Evolutionary conservation across 2,329 filamentous ascomycete species (phyloP), one percentile per base, ranked within the genome.

Genomic region (Sporothrix pallida): DNA sequence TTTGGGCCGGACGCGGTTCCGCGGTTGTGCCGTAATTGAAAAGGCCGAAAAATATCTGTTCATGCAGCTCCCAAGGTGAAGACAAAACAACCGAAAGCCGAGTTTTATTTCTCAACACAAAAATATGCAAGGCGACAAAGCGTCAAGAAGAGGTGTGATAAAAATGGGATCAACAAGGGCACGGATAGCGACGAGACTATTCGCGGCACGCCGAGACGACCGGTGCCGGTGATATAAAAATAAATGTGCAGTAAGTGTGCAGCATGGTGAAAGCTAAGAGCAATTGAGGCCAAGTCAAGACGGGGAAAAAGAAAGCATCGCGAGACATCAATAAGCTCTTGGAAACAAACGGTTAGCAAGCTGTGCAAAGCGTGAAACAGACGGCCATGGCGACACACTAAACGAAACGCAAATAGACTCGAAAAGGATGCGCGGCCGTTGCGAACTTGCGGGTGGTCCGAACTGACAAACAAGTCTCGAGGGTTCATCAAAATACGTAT

Each of bases 351-450:
- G 23, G 31, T 37, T 37, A 37, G 31, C 31, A 37, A 37, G 31
- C 7, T 37, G 31, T 37, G 31, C 7, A 46, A 26, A 48, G 42
- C 42, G 62, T 67, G 62, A 48, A 65, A 26, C 42, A 8, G 12
- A 56, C 12, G 42, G 42, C 42, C 12, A 26, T 15, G 42, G 62
- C 62, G 62, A 67, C n/a, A 67, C 62, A 67, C 42, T 48, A 48
- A 67, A 15, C 62, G 42, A 67, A 48, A 48, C 62, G 20, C 62
- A 8, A 65, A 15, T n/a, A 26, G 23, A 15, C 52, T 9, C 52
- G 12, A 23, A 56, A 12, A 56, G 15, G 20, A 56, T 37, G 31
- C 7, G 31, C 31, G 31, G 31, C 31, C 31, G 31, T 37, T 37
- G 31, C 31, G 31, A 37, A 37, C 31, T 37, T 37, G 31, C 31